Conservation (phyloP, 768 basidiomycete species). For the Boletellus sp. region DNA sequence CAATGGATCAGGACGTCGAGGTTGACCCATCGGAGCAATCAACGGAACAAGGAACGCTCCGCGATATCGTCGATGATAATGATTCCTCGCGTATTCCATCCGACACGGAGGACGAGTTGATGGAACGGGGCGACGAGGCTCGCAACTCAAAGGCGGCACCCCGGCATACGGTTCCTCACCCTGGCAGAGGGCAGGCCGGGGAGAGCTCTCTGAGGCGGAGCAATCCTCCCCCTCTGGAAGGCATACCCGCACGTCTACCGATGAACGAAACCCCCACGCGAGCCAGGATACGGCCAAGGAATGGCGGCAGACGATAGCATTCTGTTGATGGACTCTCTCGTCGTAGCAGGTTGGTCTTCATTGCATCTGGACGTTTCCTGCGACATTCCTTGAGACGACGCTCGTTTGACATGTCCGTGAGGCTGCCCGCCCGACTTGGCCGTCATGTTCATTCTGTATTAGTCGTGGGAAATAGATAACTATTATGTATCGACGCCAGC, state of each 20-base stretch:
- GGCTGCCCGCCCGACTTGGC: slow-evolving; percentile 2
- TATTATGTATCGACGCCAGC: slow-evolving; percentile 5
- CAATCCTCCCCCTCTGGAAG: slow-evolving; percentile 26
- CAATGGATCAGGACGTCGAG: slow-evolving; percentile 66
- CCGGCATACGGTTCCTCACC: slow-evolving; percentile 12
- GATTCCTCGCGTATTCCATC: slow-evolving; percentile 24
- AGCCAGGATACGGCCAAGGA: slow-evolving; percentile 47
- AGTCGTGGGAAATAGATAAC: slow-evolving; percentile 26
- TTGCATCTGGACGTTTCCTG: not conserved
- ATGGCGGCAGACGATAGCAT: slow-evolving; percentile 43
- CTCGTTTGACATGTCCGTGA: slow-evolving; percentile 1
- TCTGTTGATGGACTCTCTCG: not conserved
- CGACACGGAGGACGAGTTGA: slow-evolving; percentile 31
- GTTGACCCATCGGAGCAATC: slow-evolving; percentile 33
- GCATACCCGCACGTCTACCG: slow-evolving; percentile 35
- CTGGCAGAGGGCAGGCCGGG: slow-evolving; percentile 15
- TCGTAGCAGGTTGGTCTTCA: not conserved
- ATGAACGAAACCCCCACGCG: slow-evolving; percentile 60
- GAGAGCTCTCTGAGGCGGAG: slow-evolving; percentile 25
- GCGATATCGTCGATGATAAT: slow-evolving; percentile 28
- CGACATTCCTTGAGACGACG: slow-evolving; percentile 10
- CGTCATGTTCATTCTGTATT: slow-evolving; percentile 8
- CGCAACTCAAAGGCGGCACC: slow-evolving; percentile 31
- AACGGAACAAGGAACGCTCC: slow-evolving; percentile 22
- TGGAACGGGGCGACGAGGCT: slow-evolving; percentile 28